Evolutionary conservation across 1,284 basidiomycete species (phyloP).

Genomic region (Trametes versicolor): DNA sequence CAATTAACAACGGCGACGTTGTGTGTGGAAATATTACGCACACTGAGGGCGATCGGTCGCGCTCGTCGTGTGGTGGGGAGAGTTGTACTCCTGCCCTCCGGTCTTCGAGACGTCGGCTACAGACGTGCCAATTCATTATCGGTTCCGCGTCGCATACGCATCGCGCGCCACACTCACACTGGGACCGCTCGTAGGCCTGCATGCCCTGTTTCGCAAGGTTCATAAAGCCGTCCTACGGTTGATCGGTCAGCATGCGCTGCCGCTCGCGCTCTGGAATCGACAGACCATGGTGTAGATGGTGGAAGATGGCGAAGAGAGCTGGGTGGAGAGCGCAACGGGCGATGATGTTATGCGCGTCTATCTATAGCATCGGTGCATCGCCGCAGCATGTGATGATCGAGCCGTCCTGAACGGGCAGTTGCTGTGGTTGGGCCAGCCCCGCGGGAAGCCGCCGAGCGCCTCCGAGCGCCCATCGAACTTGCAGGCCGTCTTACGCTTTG

Average conservation of each 20-base stretch:
- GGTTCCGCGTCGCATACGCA: conserved; percentile 1
- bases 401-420: neutral
- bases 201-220: conserved; percentile 74
- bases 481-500: conserved; percentile 8
- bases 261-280: neutral
- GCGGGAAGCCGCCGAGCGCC: conserved; percentile 15
- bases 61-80: conserved; percentile 50
- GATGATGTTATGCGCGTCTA: conserved; percentile 24
- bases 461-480: conserved; percentile 11
- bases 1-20: neutral
- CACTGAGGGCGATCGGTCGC: conserved; percentile 41
- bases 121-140: conserved; percentile 6
- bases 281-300: conserved; percentile 29
- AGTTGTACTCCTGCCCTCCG: conserved; percentile 70
- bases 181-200: conserved; percentile 52
- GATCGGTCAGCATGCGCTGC: neutral
- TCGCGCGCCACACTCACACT: conserved; percentile 21
- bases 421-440: conserved; percentile 8
- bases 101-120: conserved; percentile 51
- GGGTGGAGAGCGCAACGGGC: conserved; percentile 2
- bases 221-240: conserved; percentile 65
- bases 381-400: conserved; percentile 9
- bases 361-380: conserved; percentile 24
- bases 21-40: conserved; percentile 36
- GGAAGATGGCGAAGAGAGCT: conserved; percentile 10